Percentiles rank a stretch among this genome's conserved stretches.
Evolutionary conservation across 225 moss, liverwort and hornwort genomes (phyloP).

Genomic region (Sphagnum tenellum): DNA sequence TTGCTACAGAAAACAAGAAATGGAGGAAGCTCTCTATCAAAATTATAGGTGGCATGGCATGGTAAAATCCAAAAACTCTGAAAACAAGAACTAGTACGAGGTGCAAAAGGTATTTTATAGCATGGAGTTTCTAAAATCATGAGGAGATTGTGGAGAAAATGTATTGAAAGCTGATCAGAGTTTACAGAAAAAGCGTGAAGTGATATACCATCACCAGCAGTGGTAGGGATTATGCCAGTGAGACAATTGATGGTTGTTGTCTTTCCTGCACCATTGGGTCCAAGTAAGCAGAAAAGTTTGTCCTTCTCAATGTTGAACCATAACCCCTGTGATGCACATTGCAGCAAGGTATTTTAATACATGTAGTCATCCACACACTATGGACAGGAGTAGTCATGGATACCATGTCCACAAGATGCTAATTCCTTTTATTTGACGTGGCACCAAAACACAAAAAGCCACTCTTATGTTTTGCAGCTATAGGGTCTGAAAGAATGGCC

Average conservation of each 20-base stretch:
- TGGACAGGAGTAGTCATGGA: too few relatives aligned
- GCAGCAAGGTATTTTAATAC: too few relatives aligned
- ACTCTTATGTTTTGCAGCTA: too few relatives aligned
- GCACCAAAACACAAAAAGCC: too few relatives aligned
- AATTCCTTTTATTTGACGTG: too few relatives aligned
- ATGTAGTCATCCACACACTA: too few relatives aligned
- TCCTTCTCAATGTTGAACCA: slow-evolving; percentile 99
- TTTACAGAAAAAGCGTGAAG: background rate
- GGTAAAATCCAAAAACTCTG: too few relatives aligned
- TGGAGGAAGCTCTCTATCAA: background rate
- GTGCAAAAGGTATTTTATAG: too few relatives aligned
- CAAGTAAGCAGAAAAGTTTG: slow-evolving; percentile 86
- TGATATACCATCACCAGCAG: slow-evolving; percentile 71
- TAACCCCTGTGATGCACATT: slow-evolving; percentile 36
- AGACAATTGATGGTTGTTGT: slow-evolving; percentile 94
- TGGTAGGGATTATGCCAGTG: slow-evolving; percentile 84
- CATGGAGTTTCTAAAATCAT: too few relatives aligned
- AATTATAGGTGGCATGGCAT: background rate
- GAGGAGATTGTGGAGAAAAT: background rate
- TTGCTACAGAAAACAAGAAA: background rate
- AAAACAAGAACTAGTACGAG: too few relatives aligned
- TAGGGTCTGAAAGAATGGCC: too few relatives aligned
- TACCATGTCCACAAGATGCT: too few relatives aligned
- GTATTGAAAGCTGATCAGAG: background rate
- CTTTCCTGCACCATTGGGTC: slow-evolving; percentile 95